Percentiles rank a stretch among this genome's conserved stretches.
Conservation (phyloP, 108 stramenopile genomes). For the Stephanodiscus minutulus region DNA sequence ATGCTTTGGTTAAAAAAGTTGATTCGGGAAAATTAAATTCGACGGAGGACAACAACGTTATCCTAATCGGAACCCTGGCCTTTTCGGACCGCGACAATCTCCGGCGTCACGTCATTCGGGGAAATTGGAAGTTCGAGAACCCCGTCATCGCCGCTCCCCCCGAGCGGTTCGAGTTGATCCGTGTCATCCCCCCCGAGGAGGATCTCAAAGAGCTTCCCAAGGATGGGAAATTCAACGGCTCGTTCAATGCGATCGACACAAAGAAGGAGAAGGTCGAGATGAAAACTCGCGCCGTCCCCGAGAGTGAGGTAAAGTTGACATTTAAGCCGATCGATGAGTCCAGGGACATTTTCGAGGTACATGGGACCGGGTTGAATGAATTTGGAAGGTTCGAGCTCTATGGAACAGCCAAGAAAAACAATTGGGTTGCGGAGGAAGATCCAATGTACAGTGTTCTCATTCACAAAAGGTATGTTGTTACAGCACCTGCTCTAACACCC, state of each 20-base stretch:
- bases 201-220: slow-evolving; percentile 65
- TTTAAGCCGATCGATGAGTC: slow-evolving; percentile 53
- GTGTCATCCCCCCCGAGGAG: slow-evolving; percentile 65
- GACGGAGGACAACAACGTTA: too few relatives aligned
- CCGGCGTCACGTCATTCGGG: slow-evolving; percentile 82
- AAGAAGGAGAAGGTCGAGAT: slow-evolving; percentile 79
- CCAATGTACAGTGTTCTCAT: slow-evolving; percentile 58
- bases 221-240: slow-evolving; percentile 85
- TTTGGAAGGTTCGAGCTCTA: slow-evolving; percentile 76
- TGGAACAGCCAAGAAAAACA: slow-evolving; percentile 62
- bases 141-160: slow-evolving; percentile 59
- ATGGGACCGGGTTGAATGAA: slow-evolving; percentile 76
- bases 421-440: slow-evolving; percentile 52
- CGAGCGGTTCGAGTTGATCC: slow-evolving; percentile 81
- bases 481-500: slow-evolving; percentile 1
- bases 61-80: slow-evolving; percentile 36
- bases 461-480: slow-evolving; percentile 67
- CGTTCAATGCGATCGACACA: slow-evolving; percentile 68
- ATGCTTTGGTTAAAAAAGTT: too few relatives aligned
- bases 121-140: slow-evolving; percentile 88
- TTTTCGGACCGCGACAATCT: slow-evolving; percentile 59
- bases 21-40: too few relatives aligned
- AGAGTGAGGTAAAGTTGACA: slow-evolving; percentile 74
- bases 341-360: slow-evolving; percentile 49
- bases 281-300: slow-evolving; percentile 66